Base-by-base conservation (phyloP, 768 basidiomycete species). In the Amanita molliuscula region DNA sequence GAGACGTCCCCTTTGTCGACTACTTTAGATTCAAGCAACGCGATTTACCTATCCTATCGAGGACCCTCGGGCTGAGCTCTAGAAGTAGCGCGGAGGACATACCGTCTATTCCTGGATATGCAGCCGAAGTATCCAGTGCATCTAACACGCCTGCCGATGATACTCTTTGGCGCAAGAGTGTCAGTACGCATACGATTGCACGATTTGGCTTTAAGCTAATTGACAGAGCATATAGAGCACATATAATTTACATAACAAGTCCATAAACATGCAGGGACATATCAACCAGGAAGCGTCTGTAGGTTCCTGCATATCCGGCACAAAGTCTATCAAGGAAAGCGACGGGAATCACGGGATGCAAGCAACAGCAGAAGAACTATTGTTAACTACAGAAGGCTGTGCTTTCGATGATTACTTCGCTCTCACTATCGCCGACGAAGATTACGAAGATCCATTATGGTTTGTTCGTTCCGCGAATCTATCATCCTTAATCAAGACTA, bases 381-480 rank as follows among this genome's bases (percentile, higher is more conserved):
- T 36, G 0, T 25, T 25, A 1, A 18, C 23, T n/a, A 21, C 31
- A 16, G 20, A 21, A 0, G 33, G 20, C 10, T 15, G 37, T 4
- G 15, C n/a, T 21, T 15, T 25, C 11, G 28, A 18, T 25, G 11
- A 18, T 9, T 31, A 7, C 16, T 10, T 1, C 6, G 47, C 28
- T 26, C 29, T 13, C 9, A 16, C 13, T 8, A 15, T 49, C 6
- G 29, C 26, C 8, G 26, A 34, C 25, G 21, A 20, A 8, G 34
- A 38, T 2, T 15, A 35, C 6, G 37, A 40, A 41, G 20, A 41
- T n/a, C 48, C 38, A 10, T 28, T 49, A 10, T 54, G 45, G 29
- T 44, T 48, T 28, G 40, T 53, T 54, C 55, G 35, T 44, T 57
- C 35, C 49, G 36, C 10, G 52, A 56, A 29, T 35, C 64, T 23